Conservation (phyloP, 768 basidiomycete genomes). For the Grammothele lineata region DNA sequence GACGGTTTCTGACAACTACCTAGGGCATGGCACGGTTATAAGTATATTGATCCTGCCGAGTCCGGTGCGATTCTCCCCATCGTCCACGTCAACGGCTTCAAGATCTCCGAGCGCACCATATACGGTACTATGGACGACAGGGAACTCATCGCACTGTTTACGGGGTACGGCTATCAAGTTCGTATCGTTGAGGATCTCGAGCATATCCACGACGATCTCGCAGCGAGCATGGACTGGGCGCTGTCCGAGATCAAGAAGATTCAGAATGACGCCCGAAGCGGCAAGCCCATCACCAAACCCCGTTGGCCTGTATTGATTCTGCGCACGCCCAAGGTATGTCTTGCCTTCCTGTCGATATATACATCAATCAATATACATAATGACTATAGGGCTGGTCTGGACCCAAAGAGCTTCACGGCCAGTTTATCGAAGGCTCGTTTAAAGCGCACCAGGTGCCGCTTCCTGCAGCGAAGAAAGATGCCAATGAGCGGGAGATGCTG, state of each 20-base stretch:
- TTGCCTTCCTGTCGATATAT: no score
- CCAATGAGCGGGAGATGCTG: slow-evolving; percentile 58
- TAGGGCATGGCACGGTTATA: slow-evolving; percentile 80
- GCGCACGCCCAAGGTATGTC: slow-evolving; percentile 72
- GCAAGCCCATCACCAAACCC: slow-evolving; percentile 80
- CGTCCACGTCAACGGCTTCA: slow-evolving; percentile 83
- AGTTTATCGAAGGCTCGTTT: slow-evolving; percentile 78
- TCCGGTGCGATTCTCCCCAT: slow-evolving; percentile 91
- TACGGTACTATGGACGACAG: slow-evolving; percentile 89
- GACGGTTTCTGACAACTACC: background rate
- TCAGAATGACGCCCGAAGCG: slow-evolving; percentile 72
- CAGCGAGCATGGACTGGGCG: slow-evolving; percentile 81
- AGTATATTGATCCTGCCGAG: slow-evolving; percentile 88
- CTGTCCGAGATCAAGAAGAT: slow-evolving; percentile 68
- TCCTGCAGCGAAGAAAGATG: slow-evolving; percentile 60
- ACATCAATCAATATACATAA: slow-evolving; percentile 2
- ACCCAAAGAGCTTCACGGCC: slow-evolving; percentile 61
- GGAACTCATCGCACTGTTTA: slow-evolving; percentile 72
- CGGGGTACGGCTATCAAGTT: slow-evolving; percentile 86
- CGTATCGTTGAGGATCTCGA: slow-evolving; percentile 69
- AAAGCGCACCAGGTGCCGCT: slow-evolving; percentile 88
- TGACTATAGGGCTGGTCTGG: slow-evolving; percentile 54
- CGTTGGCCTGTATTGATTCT: slow-evolving; percentile 87
- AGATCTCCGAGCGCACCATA: slow-evolving; percentile 88
- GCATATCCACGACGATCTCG: slow-evolving; percentile 74